phyloP scores from a whole-genome alignment of 169 alveolate genomes.

The Plasmodium yoelii region DNA sequence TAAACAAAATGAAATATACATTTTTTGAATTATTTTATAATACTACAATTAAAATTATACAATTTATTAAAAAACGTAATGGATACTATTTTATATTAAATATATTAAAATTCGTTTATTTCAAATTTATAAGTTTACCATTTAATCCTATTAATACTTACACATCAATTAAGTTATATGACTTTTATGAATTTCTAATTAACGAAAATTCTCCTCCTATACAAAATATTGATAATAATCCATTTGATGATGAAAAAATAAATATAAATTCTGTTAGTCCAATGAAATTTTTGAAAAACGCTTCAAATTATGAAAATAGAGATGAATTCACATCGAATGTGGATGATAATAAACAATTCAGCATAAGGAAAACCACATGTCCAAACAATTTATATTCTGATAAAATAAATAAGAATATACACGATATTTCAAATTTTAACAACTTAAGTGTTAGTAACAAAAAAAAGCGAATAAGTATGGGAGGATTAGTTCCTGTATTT shows the following conservation, averaged over 20 bases:
- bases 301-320: not conserved
- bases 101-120: conserved; percentile 55
- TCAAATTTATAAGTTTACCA: conserved; percentile 62
- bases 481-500: conserved; percentile 69
- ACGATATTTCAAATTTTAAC: not conserved
- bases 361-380: too few relatives aligned
- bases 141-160: conserved; percentile 65
- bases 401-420: not conserved
- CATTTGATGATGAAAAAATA: conserved; percentile 32
- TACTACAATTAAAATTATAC: conserved; percentile 64
- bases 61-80: conserved; percentile 43
- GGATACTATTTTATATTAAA: conserved; percentile 49
- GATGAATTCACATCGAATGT: too few relatives aligned
- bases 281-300: conserved; percentile 24
- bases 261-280: conserved; percentile 48
- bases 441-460: conserved; percentile 31
- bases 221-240: conserved; percentile 19
- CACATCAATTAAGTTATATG: conserved; percentile 49
- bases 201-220: not conserved
- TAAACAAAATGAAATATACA: conserved; percentile 72
- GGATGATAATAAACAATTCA: too few relatives aligned
- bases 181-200: conserved; percentile 58
- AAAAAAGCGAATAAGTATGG: conserved; percentile 72
- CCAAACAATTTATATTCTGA: not conserved
- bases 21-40: conserved; percentile 75